Conservation (phyloP, 306 rosid species). For the Potentilla sterilis region DNA sequence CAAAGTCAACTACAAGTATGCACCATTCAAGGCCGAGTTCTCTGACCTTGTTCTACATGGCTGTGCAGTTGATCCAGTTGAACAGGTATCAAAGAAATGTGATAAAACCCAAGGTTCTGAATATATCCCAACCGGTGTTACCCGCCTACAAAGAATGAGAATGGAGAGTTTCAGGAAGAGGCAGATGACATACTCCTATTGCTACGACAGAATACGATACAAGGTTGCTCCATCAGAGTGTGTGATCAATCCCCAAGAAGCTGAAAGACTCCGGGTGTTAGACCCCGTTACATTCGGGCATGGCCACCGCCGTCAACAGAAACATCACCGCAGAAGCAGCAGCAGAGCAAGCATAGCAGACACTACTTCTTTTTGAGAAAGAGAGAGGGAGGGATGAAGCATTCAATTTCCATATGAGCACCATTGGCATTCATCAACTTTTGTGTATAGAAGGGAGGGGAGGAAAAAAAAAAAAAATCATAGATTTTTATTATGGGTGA, state of each 20-base stretch:
- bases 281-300: conserved; percentile 79
- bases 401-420: conserved; percentile 18
- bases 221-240: conserved; percentile 70
- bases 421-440: conserved; percentile 25
- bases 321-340: conserved; percentile 42
- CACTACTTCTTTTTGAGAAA: conserved; percentile 38
- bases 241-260: conserved; percentile 59
- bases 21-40: conserved; percentile 73
- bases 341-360: conserved; percentile 34
- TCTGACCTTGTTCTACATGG: conserved; percentile 82
- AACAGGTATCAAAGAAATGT: conserved; percentile 48
- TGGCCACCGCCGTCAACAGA: conserved; percentile 60
- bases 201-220: conserved; percentile 73
- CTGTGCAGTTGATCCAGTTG: conserved; percentile 80
- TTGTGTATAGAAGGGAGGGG: conserved; percentile 38
- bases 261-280: conserved; percentile 57
- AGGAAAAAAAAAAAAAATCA: conserved; percentile 10
- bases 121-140: conserved; percentile 46
- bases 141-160: conserved; percentile 41
- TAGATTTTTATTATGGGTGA: conserved; percentile 43
- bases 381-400: conserved; percentile 6
- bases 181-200: conserved; percentile 91
- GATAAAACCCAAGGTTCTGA: conserved; percentile 39
- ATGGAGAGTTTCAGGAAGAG: conserved; percentile 72
- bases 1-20: conserved; percentile 84